Conservation (phyloP, 2,329 filamentous ascomycete genomes). For the Alternaria atra region DNA sequence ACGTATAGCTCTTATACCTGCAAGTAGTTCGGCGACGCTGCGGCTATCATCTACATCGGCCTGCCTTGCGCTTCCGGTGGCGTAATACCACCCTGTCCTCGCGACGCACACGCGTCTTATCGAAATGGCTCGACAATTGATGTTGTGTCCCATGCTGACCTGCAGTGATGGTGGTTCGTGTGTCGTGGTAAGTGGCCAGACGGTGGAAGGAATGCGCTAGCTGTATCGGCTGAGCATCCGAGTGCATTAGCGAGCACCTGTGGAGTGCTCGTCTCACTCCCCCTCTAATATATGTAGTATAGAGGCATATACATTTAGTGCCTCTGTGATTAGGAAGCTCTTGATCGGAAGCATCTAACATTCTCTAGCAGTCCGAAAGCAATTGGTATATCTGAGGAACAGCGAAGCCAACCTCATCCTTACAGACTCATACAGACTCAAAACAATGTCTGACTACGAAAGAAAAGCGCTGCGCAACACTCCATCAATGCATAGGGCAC, state of each 20-base stretch:
- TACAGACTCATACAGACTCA: background rate
- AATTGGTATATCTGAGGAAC: constrained; percentile 27
- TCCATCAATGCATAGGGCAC: constrained; percentile 36
- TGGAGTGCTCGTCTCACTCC: constrained; percentile 31
- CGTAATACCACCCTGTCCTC: constrained; percentile 6
- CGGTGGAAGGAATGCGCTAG: constrained; percentile 15
- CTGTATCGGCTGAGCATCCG: constrained; percentile 10
- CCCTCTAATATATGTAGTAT: background rate
- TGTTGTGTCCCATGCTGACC: constrained; percentile 20
- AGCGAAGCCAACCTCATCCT: constrained; percentile 2
- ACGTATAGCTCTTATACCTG: constrained; percentile 14
- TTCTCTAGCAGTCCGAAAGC: background rate
- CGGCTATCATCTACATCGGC: background rate
- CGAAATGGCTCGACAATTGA: constrained; percentile 1
- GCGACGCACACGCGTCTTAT: constrained; percentile 14
- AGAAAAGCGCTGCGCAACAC: constrained; percentile 28
- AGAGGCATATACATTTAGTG: background rate
- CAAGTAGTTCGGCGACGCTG: constrained; percentile 6
- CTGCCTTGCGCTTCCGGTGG: background rate
- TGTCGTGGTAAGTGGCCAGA: constrained; percentile 28
- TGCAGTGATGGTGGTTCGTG: constrained; percentile 30
- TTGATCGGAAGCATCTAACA: background rate
- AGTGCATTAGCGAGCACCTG: constrained; percentile 13
- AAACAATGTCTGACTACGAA: constrained; percentile 5
- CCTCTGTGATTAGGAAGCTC: background rate